Percentiles rank a stretch among this genome's conserved stretches.
Evolutionary conservation across 106 monocot genomes (phyloP).

Genomic region (Ottelia alismoides): DNA sequence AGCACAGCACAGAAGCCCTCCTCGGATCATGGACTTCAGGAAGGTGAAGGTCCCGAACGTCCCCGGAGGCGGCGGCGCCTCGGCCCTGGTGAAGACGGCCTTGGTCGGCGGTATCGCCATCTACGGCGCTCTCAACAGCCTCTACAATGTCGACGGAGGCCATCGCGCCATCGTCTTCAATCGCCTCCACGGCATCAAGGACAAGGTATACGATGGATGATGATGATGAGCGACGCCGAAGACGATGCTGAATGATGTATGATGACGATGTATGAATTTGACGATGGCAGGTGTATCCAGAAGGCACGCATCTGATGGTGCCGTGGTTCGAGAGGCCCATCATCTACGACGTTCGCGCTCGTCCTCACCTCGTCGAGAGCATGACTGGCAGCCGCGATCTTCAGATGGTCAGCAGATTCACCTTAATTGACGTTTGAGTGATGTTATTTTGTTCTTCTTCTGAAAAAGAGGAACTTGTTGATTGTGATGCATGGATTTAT

Average conservation of each 20-base stretch:
- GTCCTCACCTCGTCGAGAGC: constrained; percentile 68
- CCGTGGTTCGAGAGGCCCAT: constrained; percentile 79
- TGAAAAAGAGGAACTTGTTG: too few species aligned
- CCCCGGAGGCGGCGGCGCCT: constrained; percentile 13
- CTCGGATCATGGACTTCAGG: constrained; percentile 18
- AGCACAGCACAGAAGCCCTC: too few species aligned
- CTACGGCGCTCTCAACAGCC: too few species aligned
- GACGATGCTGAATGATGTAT: too few species aligned
- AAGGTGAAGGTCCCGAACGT: constrained; percentile 30
- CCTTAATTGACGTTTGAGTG: too few species aligned
- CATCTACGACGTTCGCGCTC: constrained; percentile 66
- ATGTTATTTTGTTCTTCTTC: too few species aligned
- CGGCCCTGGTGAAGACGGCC: constrained; percentile 22
- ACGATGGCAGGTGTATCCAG: constrained; percentile 87
- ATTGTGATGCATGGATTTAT: too few species aligned
- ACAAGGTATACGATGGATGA: too few species aligned
- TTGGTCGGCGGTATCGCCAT: constrained; percentile 29
- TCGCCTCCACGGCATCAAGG: constrained; percentile 38
- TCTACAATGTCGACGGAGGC: too few species aligned
- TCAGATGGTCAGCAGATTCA: constrained; percentile 87
- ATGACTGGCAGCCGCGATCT: constrained; percentile 75
- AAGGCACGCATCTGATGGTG: constrained; percentile 66
- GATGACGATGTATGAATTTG: too few species aligned
- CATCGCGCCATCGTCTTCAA: too few species aligned
- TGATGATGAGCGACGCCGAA: too few species aligned